Evolutionary conservation across 2,329 filamentous ascomycete genomes (phyloP).

Genomic region (Cryphonectria radicalis): DNA sequence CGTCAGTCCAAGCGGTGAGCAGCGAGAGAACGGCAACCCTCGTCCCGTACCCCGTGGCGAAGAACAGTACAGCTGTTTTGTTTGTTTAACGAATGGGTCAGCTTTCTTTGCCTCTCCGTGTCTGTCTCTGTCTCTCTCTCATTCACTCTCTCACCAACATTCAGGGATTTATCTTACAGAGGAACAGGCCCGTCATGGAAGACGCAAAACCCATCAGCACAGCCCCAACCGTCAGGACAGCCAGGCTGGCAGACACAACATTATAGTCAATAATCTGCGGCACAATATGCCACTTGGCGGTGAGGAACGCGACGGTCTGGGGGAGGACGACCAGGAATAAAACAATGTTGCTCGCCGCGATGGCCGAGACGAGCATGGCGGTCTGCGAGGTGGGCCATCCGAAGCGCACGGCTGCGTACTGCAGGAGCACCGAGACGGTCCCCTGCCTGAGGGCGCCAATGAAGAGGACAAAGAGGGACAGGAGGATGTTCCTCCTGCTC

Average conservation of each 20-base stretch:
- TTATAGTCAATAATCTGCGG: slow-evolving; percentile 29
- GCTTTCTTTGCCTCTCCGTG: background rate
- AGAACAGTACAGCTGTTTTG: slow-evolving; percentile 22
- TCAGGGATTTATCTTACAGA: slow-evolving; percentile 6
- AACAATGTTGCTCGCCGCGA: slow-evolving; percentile 28
- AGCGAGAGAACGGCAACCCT: slow-evolving; percentile 29
- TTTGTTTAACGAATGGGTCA: background rate
- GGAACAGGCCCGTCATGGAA: slow-evolving; percentile 26
- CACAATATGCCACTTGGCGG: slow-evolving; percentile 21
- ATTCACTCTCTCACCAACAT: background rate
- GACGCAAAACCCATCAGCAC: slow-evolving; percentile 25
- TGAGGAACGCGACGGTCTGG: slow-evolving; percentile 25
- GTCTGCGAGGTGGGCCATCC: slow-evolving; percentile 27
- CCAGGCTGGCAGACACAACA: slow-evolving; percentile 25
- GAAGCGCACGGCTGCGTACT: slow-evolving; percentile 29
- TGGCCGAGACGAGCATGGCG: slow-evolving; percentile 29
- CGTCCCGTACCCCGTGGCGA: slow-evolving; percentile 27
- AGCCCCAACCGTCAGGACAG: slow-evolving; percentile 21
- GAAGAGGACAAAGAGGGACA: slow-evolving; percentile 28
- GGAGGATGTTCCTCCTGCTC: slow-evolving; percentile 22
- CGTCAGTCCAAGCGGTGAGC: slow-evolving; percentile 26
- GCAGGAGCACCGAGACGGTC: slow-evolving; percentile 26
- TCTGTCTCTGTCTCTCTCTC: too few relatives aligned
- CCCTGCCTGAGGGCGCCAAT: slow-evolving; percentile 27
- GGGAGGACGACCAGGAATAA: slow-evolving; percentile 28